phyloP scores from a whole-genome alignment of 345 rosid genomes.

The Salix udensis region DNA sequence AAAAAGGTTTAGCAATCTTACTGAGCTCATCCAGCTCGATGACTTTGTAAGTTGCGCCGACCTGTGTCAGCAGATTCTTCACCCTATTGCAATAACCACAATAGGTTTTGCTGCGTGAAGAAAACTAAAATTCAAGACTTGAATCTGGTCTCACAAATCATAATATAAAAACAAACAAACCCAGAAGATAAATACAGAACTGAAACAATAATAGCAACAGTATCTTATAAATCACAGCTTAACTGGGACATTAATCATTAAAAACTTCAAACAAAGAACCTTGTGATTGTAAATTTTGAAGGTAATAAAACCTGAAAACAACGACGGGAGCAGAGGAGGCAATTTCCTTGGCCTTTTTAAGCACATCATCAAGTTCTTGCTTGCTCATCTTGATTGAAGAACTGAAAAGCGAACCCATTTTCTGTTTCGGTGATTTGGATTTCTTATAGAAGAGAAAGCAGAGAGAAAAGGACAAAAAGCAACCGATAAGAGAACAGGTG shows the following conservation, averaged over 20 bases:
- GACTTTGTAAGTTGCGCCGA: conserved; percentile 44
- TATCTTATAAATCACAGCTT: neutral
- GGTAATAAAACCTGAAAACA: conserved; percentile 49
- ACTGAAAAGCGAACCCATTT: conserved; percentile 35
- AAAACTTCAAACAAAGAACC: neutral
- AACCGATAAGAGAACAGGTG: neutral
- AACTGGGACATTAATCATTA: neutral
- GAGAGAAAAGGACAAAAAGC: neutral
- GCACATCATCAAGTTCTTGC: conserved; percentile 42
- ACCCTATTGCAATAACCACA: conserved; percentile 58
- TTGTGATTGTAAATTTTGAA: neutral
- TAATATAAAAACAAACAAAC: neutral
- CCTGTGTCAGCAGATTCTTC: conserved; percentile 53
- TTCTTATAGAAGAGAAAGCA: no score
- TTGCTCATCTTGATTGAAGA: conserved; percentile 36
- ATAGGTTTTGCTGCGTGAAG: conserved; percentile 56
- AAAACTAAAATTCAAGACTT: neutral
- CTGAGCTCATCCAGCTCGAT: conserved; percentile 47
- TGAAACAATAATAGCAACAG: neutral
- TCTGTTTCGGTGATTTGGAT: neutral
- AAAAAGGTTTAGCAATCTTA: conserved; percentile 8
- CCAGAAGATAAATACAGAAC: neutral
- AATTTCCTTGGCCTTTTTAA: conserved; percentile 52
- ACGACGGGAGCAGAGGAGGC: conserved; percentile 56
- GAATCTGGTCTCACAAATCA: neutral